Percentiles rank a stretch among this genome's conserved stretches.
phyloP scores from a whole-genome alignment of 2,329 filamentous ascomycete species.

The Alternaria sp. region DNA sequence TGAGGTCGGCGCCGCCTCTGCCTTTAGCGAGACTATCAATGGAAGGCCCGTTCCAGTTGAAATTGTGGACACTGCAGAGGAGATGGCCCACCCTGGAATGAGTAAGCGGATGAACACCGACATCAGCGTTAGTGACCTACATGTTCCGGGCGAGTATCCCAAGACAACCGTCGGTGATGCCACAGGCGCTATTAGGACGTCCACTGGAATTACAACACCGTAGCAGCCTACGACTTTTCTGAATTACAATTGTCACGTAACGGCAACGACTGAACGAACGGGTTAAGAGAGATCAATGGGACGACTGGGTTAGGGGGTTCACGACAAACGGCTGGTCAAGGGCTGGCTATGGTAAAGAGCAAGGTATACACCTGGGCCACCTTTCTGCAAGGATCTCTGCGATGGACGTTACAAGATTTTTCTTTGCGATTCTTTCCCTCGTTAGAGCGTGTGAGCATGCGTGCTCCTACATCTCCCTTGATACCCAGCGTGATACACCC shows the following conservation, averaged over 20 bases:
- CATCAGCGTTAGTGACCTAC: conserved; percentile 67
- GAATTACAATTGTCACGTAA: neutral
- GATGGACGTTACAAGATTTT: neutral
- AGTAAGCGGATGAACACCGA: conserved; percentile 56
- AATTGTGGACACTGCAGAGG: conserved; percentile 26
- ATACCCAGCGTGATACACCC: conserved; percentile 13
- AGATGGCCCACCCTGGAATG: conserved; percentile 58
- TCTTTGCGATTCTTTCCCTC: conserved; percentile 3
- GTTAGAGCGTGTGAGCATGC: conserved; percentile 6
- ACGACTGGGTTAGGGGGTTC: conserved; percentile 5
- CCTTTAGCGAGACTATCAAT: conserved; percentile 38
- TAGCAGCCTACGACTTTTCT: conserved; percentile 3
- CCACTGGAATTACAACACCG: neutral
- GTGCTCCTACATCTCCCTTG: conserved; percentile 9
- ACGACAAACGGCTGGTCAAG: neutral
- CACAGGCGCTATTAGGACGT: neutral
- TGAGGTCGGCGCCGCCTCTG: conserved; percentile 40
- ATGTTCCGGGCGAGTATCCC: conserved; percentile 74
- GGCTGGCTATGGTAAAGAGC: neutral
- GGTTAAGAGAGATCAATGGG: neutral
- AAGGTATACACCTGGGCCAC: conserved; percentile 3
- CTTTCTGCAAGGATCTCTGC: conserved; percentile 4
- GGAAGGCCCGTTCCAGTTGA: conserved; percentile 41
- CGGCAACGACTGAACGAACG: neutral
- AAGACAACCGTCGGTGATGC: conserved; percentile 16